These are phyloP conservation scores for Pyracantha coccinea DNA, from an alignment of 331 rosid species.

Conservation along the genomic window DNA sequence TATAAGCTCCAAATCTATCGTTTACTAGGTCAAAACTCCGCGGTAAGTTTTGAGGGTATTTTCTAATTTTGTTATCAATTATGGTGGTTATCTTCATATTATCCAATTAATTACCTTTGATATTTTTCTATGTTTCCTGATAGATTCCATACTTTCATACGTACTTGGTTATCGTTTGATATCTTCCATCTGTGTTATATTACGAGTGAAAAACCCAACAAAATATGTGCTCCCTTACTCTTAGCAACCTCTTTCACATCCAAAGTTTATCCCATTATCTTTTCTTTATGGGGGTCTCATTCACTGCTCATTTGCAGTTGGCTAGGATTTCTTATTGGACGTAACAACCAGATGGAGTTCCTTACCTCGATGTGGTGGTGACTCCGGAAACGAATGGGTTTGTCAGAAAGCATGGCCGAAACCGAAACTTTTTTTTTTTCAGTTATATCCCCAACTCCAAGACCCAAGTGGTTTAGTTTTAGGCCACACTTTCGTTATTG, in stretches of 20 bases:
- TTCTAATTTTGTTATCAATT: too few relatives aligned
- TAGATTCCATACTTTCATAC: too few relatives aligned
- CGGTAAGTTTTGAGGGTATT: too few relatives aligned
- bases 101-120: too few relatives aligned
- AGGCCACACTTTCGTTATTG: too few relatives aligned
- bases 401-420: background rate
- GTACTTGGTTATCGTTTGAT: background rate
- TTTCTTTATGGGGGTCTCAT: background rate
- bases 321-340: too few relatives aligned
- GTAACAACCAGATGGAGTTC: background rate
- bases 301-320: background rate
- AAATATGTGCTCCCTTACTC: background rate
- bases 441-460: background rate
- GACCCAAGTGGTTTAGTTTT: too few relatives aligned
- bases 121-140: too few relatives aligned
- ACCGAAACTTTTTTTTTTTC: background rate
- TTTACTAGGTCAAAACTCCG: too few relatives aligned
- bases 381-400: background rate
- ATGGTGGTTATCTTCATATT: too few relatives aligned
- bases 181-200: too few relatives aligned
- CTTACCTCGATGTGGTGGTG: background rate
- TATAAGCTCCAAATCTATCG: too few relatives aligned
- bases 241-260: background rate
- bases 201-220: background rate
- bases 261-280: background rate